These are phyloP conservation scores for Paracoccidioides lutzii DNA, from an alignment of 2,329 filamentous ascomycete genomes.

Conservation along the genomic window DNA sequence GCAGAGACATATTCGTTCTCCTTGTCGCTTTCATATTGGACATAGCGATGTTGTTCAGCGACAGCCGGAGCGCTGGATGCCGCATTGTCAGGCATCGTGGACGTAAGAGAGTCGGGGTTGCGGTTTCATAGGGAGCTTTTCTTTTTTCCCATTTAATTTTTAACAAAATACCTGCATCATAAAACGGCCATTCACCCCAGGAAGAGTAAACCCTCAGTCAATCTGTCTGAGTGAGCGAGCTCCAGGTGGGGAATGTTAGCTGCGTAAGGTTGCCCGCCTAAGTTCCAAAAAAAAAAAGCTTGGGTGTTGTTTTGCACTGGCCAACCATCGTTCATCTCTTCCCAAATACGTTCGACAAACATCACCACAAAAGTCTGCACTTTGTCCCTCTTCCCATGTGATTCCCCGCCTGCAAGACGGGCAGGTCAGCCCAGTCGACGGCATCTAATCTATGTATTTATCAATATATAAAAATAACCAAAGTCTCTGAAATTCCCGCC, in stretches of 20 bases:
- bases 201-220: not conserved
- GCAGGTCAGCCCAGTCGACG: slow-evolving; percentile 1
- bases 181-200: not conserved
- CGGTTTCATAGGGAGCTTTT: not conserved
- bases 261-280: no score
- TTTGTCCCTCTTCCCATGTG: slow-evolving; percentile 4
- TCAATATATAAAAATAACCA: no score
- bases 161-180: not conserved
- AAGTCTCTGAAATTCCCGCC: not conserved
- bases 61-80: not conserved
- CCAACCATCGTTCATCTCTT: not conserved
- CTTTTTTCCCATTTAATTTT: not conserved
- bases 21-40: slow-evolving; percentile 46
- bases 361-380: not conserved
- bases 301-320: not conserved
- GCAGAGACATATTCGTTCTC: slow-evolving; percentile 61
- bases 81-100: slow-evolving; percentile 3
- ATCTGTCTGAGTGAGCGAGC: no score
- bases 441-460: not conserved
- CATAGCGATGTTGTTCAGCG: slow-evolving; percentile 35
- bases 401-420: slow-evolving; percentile 10
- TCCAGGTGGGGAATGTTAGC: no score
- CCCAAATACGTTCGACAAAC: not conserved
- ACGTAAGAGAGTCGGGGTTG: not conserved
- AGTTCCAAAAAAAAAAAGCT: no score